Evolutionary conservation across 305 asterid species (phyloP).

Genomic region (Fraxinus baroniana): DNA sequence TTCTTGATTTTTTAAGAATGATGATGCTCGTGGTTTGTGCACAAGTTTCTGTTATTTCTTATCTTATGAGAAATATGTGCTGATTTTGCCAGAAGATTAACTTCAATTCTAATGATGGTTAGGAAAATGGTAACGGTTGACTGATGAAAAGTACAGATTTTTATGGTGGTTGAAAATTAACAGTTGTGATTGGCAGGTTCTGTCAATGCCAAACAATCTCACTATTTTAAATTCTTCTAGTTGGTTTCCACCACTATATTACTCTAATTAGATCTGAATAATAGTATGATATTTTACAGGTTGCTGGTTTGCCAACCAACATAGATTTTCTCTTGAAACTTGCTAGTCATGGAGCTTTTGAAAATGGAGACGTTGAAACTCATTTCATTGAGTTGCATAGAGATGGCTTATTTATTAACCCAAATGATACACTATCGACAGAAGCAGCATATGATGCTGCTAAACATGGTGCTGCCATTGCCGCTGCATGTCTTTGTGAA

Average conservation of each 20-base stretch:
- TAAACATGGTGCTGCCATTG: constrained; percentile 61
- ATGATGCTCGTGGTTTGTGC: neutral
- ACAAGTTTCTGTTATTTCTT: constrained; percentile 4
- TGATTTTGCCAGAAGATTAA: neutral
- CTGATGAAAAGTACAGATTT: constrained; percentile 6
- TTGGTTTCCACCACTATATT: constrained; percentile 9
- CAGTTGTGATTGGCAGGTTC: constrained; percentile 1
- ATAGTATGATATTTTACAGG: constrained; percentile 42
- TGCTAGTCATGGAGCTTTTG: constrained; percentile 72
- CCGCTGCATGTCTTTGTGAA: constrained; percentile 78
- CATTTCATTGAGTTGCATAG: constrained; percentile 84
- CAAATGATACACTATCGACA: constrained; percentile 39
- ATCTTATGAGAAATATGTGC: neutral
- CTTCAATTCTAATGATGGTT: neutral
- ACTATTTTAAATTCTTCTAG: constrained; percentile 6
- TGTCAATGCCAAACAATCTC: neutral
- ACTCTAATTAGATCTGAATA: constrained; percentile 24
- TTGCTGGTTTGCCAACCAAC: constrained; percentile 98
- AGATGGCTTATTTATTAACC: constrained; percentile 64
- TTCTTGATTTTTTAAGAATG: neutral
- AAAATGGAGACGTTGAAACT: constrained; percentile 84
- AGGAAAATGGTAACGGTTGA: neutral
- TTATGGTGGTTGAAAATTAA: constrained; percentile 19
- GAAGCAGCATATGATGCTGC: constrained; percentile 45
- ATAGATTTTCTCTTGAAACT: constrained; percentile 82